Conservation (phyloP, 192 early-diverging fungal genomes). For the Backusella luteola region DNA sequence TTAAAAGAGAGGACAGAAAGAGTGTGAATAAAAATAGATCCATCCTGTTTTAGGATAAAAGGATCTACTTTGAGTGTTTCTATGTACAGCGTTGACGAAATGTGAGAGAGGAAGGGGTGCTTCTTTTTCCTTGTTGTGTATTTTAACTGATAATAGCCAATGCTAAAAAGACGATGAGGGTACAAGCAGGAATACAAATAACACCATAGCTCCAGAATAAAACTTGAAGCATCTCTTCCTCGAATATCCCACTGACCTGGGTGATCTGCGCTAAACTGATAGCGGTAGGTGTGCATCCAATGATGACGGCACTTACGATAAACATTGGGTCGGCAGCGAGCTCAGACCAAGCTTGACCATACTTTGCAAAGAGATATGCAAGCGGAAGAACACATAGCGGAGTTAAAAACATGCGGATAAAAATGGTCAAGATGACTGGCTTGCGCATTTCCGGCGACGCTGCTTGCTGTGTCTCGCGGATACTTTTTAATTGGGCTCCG, state of each 20-base stretch:
- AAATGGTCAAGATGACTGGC: constrained; percentile 27
- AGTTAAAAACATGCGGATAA: constrained; percentile 35
- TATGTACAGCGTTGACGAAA: neutral
- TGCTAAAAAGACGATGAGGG: constrained; percentile 26
- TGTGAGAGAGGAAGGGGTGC: neutral
- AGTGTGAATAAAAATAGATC: neutral
- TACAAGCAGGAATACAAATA: constrained; percentile 37
- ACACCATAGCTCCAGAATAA: constrained; percentile 69
- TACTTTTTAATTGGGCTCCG: constrained; percentile 59
- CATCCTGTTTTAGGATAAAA: neutral
- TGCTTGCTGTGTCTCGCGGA: constrained; percentile 11
- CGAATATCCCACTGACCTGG: constrained; percentile 68
- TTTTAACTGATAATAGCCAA: constrained; percentile 12
- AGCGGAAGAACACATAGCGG: constrained; percentile 42
- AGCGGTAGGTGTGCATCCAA: constrained; percentile 66
- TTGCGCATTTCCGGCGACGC: constrained; percentile 2
- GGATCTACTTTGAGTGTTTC: neutral
- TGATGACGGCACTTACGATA: constrained; percentile 56
- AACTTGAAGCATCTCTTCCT: constrained; percentile 63
- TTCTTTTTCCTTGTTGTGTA: neutral
- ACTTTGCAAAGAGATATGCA: constrained; percentile 21
- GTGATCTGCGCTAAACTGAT: constrained; percentile 71
- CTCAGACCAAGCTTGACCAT: constrained; percentile 28
- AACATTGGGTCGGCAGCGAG: constrained; percentile 65
- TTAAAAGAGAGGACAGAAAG: neutral